A percentile compares a stretch with the other conserved stretches of the same genome.
Evolutionary conservation across 2,329 filamentous ascomycete species (phyloP).

Genomic region (Epichloe hybrida): DNA sequence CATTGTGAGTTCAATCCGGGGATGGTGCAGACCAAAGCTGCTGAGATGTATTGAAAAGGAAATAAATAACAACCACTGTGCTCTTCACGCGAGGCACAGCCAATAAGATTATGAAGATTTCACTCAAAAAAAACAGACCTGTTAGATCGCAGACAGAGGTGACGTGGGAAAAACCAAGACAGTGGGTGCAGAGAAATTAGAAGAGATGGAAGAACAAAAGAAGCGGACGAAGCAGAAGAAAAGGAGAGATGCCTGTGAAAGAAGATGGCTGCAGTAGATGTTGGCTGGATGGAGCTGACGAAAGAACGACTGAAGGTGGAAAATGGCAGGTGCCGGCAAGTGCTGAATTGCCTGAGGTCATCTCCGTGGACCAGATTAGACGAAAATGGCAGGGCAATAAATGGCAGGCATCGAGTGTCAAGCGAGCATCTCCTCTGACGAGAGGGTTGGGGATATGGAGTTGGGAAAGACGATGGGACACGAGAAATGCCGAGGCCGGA

Average conservation of each 20-base stretch:
- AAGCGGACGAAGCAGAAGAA: conserved; percentile 8
- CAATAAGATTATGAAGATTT: conserved; percentile 16
- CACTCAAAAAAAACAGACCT: conserved; percentile 14
- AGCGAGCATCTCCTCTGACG: conserved; percentile 5
- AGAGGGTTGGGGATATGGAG: neutral
- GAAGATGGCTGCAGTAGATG: conserved; percentile 6
- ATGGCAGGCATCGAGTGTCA: conserved; percentile 12
- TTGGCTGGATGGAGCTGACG: neutral
- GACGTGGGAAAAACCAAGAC: conserved; percentile 11
- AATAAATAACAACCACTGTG: conserved; percentile 8
- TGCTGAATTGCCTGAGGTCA: conserved; percentile 8
- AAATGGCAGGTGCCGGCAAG: conserved; percentile 15
- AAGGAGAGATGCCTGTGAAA: neutral
- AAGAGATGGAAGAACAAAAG: conserved; percentile 6
- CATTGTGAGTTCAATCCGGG: conserved; percentile 13
- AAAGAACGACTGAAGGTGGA: conserved; percentile 5
- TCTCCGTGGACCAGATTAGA: conserved; percentile 8
- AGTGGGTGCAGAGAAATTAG: conserved; percentile 8
- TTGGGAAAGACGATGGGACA: conserved; percentile 5
- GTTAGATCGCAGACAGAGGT: conserved; percentile 17
- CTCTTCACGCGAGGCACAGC: conserved; percentile 4
- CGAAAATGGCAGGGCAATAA: conserved; percentile 9
- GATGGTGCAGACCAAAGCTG: conserved; percentile 2
- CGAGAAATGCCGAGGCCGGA: conserved; percentile 1
- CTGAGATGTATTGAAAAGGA: conserved; percentile 7